Base-by-base conservation (phyloP, 73 alveolate species). In the Paramecium octaurelia region DNA sequence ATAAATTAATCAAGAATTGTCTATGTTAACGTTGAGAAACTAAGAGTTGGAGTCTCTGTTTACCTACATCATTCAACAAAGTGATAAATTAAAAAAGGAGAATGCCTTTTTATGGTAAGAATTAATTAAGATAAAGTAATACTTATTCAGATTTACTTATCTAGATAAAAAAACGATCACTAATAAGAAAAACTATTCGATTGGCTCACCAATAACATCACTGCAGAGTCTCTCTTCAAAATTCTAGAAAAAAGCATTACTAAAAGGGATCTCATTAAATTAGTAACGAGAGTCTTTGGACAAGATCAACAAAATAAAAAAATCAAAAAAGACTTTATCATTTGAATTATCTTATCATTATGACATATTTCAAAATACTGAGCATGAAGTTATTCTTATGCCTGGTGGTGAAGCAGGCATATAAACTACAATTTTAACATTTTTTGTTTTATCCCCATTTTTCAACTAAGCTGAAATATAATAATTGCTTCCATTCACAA, bases 81-180 rank as follows among this genome's bases (percentile, higher is more conserved):
- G 91, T 80, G 91, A 80, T 16, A 80, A 46, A 35, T 46, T 80
- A 80, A 80, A 35, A 43, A 80, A 40, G 20, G 91, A 80, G 38
- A 80, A 80, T 80, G 42, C 70, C 48, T 80, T 80, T 48, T 80
- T 80, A 48, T 80, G 91, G 91, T 18, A 46, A 44, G 91, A 80
- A 80, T n/a, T 80, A 64, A 27, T 46, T 34, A 64, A 23, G 24
- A 18, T 64, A 64, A 64, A 34, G 84, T 64, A 64, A 64, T 8
- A 64, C 46, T 64, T 64, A 31, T 31, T 2, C 44, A 31, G 42
- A 31, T 64, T 31, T 34, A 64, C 42, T 31, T 14, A 64, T 34
- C 46, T 64, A 64, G 84, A 64, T 64, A 64, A 64, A 64, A 34
- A 64, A 64, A 64, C 48, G 84, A 64, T 64, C 84, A 24, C 12